A percentile compares a stretch with the other conserved stretches of the same genome.
Conservation (phyloP, 163 green algal species). For the Volvox carteri region DNA sequence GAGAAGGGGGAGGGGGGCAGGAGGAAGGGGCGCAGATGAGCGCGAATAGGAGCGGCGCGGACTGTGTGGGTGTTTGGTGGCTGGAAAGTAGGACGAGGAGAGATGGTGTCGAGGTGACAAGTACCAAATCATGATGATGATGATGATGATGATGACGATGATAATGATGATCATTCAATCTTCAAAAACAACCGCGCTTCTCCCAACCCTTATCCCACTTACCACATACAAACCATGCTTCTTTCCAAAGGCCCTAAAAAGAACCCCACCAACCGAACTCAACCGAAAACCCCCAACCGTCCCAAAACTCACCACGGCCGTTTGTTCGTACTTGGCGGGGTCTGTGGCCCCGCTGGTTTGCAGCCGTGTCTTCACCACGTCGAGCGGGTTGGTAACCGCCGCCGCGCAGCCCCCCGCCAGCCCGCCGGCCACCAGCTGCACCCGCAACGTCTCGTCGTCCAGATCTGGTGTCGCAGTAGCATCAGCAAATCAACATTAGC, state of each 20-base stretch:
- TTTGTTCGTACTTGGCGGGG: conserved; percentile 77
- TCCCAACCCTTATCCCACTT: neutral
- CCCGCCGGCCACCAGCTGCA: conserved; percentile 88
- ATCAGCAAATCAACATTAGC: too few relatives aligned
- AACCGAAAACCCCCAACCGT: too few relatives aligned
- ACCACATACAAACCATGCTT: too few relatives aligned
- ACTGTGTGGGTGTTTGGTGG: too few relatives aligned
- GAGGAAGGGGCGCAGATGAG: neutral
- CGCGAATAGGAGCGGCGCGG: too few relatives aligned
- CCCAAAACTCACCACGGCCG: conserved; percentile 77
- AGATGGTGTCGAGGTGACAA: neutral
- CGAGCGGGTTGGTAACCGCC: conserved; percentile 93
- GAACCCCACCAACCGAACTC: neutral
- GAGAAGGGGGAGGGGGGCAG: neutral
- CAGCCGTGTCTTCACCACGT: conserved; percentile 95
- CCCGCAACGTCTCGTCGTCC: conserved; percentile 68
- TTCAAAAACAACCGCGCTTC: neutral
- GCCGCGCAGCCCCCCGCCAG: conserved; percentile 88
- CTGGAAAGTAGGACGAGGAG: neutral
- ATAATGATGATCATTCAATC: neutral
- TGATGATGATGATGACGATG: neutral
- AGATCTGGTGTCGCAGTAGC: too few relatives aligned
- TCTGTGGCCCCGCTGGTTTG: conserved; percentile 88
- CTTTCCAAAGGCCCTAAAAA: too few relatives aligned
- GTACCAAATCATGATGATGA: neutral